Evolutionary conservation across 2,329 filamentous ascomycete genomes (phyloP).

Genomic region (Aureobasidium sp.): DNA sequence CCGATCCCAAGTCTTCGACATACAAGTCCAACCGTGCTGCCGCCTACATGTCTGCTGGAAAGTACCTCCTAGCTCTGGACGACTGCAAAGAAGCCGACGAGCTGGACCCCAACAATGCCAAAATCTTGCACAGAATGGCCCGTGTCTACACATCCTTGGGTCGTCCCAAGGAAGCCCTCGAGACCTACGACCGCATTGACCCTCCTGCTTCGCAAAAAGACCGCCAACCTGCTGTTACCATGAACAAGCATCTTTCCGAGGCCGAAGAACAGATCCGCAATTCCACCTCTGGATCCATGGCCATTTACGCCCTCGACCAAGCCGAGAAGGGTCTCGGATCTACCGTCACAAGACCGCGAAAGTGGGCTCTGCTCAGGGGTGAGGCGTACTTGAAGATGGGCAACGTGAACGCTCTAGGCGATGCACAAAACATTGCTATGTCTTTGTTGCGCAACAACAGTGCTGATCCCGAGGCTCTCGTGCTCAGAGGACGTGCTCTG

Average conservation of each 20-base stretch:
- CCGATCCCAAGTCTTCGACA: conserved; percentile 75
- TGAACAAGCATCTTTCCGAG: conserved; percentile 72
- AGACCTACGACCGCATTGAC: conserved; percentile 71
- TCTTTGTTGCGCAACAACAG: conserved; percentile 74
- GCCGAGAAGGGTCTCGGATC: conserved; percentile 72
- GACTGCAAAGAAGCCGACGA: conserved; percentile 78
- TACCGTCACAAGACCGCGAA: conserved; percentile 69
- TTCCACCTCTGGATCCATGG: conserved; percentile 81
- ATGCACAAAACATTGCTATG: conserved; percentile 91
- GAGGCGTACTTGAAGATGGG: conserved; percentile 92
- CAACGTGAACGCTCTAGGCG: conserved; percentile 76
- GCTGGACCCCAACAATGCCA: conserved; percentile 75
- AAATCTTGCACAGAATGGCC: conserved; percentile 79
- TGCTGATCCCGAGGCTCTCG: conserved; percentile 87
- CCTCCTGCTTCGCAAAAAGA: conserved; percentile 79
- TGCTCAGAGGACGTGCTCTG: conserved; percentile 76
- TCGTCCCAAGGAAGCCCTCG: conserved; percentile 75
- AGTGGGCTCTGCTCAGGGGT: conserved; percentile 88
- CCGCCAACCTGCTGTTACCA: conserved; percentile 70
- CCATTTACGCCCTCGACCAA: conserved; percentile 81
- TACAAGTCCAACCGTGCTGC: conserved; percentile 94
- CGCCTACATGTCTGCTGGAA: conserved; percentile 80
- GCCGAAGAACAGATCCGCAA: conserved; percentile 69
- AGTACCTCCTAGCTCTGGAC: conserved; percentile 71
- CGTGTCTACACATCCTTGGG: conserved; percentile 85